These are phyloP conservation scores for Graphiopsis chlorocephala DNA, from an alignment of 2,329 filamentous ascomycete genomes.

Conservation along the genomic window DNA sequence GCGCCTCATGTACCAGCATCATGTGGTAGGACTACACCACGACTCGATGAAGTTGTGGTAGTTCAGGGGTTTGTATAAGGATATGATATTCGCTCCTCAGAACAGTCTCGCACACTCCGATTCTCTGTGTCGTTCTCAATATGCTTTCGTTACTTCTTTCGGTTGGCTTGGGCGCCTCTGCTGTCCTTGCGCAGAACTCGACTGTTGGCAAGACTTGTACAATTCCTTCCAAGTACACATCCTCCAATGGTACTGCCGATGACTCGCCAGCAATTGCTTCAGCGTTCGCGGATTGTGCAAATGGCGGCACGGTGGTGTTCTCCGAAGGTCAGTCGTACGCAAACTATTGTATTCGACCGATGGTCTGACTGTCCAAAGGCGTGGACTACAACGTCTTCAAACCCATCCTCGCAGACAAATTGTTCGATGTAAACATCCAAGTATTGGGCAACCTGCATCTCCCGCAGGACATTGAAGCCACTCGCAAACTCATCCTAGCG, in stretches of 20 bases:
- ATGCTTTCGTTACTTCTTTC: conserved; percentile 4
- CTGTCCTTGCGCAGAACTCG: conserved; percentile 9
- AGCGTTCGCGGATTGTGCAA: conserved; percentile 39
- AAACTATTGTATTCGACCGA: not conserved
- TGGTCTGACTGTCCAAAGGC: conserved; percentile 23
- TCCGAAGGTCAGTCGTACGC: conserved; percentile 21
- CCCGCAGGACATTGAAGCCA: conserved; percentile 39
- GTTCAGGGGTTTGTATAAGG: not conserved
- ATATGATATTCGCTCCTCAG: not conserved
- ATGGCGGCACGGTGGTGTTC: conserved; percentile 39
- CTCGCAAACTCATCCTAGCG: conserved; percentile 33
- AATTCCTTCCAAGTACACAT: conserved; percentile 23
- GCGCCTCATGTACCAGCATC: not conserved
- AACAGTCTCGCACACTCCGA: not conserved
- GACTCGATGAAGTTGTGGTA: not conserved
- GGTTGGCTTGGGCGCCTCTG: not conserved
- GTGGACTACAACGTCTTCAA: conserved; percentile 44
- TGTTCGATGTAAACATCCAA: conserved; percentile 44
- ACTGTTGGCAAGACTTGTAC: conserved; percentile 18
- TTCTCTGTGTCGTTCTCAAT: not conserved
- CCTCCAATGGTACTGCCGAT: conserved; percentile 39
- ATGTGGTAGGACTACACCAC: not conserved
- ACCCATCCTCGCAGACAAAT: conserved; percentile 39
- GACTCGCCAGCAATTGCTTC: conserved; percentile 41
- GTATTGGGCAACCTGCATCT: conserved; percentile 46